Conservation (phyloP, 139 green algal species). For the Coelastrella sp. region DNA sequence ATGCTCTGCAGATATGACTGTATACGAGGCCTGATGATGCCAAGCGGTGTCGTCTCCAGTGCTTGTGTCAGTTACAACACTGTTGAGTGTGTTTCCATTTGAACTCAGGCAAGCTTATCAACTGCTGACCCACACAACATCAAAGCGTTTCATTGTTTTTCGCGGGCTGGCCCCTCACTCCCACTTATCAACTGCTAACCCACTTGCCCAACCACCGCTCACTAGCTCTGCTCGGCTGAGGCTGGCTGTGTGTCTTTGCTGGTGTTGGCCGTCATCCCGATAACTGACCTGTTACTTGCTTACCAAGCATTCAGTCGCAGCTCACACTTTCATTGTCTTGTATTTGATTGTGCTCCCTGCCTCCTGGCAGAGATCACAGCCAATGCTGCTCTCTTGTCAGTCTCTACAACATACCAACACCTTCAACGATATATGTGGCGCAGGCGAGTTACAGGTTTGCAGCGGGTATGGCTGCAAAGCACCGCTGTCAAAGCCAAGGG, state of each 20-base stretch:
- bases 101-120: background rate
- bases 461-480: too few species aligned
- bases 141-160: background rate
- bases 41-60: background rate
- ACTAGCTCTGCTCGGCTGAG: background rate
- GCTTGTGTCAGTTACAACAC: background rate
- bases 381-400: background rate
- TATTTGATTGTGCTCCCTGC: background rate
- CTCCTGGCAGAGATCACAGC: background rate
- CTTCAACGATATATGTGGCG: background rate
- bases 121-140: background rate
- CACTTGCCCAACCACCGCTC: background rate
- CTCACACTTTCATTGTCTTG: background rate
- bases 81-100: background rate
- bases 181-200: background rate
- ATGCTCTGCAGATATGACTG: background rate
- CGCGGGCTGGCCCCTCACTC: background rate
- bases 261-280: background rate
- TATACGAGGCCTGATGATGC: background rate
- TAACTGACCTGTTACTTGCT: background rate
- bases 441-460: background rate
- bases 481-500: too few species aligned
- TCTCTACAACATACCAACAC: background rate
- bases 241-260: background rate
- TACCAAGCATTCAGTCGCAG: background rate